Evolutionary conservation across 192 early-diverging fungal genomes (phyloP).

Genomic region (Nowakowskiella sp.): DNA sequence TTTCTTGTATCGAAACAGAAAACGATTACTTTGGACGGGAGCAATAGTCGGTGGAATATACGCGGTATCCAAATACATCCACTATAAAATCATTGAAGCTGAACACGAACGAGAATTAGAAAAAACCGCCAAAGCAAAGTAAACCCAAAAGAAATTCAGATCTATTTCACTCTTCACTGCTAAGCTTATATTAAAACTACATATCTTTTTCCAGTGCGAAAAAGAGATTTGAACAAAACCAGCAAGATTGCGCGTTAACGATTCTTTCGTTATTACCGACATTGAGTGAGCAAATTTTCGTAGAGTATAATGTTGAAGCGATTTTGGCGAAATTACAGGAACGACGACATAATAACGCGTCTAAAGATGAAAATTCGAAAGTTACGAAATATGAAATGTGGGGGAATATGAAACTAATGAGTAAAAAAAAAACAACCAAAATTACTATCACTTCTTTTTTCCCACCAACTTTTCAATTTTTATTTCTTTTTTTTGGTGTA

Average conservation of each 20-base stretch:
- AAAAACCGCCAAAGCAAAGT: constrained; percentile 70
- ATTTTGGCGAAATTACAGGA: constrained; percentile 58
- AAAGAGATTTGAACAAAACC: constrained; percentile 89
- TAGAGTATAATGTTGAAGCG: constrained; percentile 72
- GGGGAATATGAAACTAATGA: constrained; percentile 82
- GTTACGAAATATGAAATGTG: constrained; percentile 57
- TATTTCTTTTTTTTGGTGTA: background rate
- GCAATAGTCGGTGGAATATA: constrained; percentile 60
- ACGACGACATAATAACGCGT: constrained; percentile 14
- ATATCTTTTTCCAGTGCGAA: constrained; percentile 51
- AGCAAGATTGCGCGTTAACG: constrained; percentile 81
- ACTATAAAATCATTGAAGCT: constrained; percentile 63
- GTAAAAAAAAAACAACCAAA: constrained; percentile 43
- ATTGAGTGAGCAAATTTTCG: constrained; percentile 67
- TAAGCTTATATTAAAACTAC: constrained; percentile 7
- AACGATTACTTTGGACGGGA: background rate
- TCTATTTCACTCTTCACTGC: background rate
- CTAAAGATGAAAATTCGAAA: constrained; percentile 1
- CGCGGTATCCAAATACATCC: constrained; percentile 65
- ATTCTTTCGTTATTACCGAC: constrained; percentile 77
- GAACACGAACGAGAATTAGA: constrained; percentile 58
- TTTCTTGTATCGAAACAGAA: background rate
- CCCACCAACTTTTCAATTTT: background rate
- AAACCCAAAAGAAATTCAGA: constrained; percentile 13
- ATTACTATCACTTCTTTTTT: background rate